Conservation (phyloP, 2,329 filamentous ascomycete genomes). For the Pseudogymnoascus sp. region DNA sequence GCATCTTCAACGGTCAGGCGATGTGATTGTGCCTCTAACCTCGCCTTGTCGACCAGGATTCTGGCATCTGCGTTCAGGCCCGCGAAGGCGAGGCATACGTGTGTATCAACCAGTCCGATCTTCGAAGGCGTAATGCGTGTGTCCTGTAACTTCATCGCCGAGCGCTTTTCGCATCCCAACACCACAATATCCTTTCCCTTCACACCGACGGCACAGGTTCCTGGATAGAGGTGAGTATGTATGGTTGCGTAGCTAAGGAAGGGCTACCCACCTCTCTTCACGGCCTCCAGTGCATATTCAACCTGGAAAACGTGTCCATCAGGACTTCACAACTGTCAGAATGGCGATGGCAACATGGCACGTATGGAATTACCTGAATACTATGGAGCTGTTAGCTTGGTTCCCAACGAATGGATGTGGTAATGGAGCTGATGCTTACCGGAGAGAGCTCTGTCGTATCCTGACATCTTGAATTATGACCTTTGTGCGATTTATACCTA, state of each 20-base stretch:
- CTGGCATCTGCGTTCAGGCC: constrained; percentile 96
- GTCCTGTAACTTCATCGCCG: constrained; percentile 98
- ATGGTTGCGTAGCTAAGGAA: not conserved
- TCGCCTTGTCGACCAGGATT: constrained; percentile 96
- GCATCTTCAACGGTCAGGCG: constrained; percentile 95
- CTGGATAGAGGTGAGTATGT: constrained; percentile 38
- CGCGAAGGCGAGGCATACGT: constrained; percentile 94
- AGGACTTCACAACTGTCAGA: constrained; percentile 61
- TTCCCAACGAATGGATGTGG: constrained; percentile 36
- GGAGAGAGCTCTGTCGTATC: constrained; percentile 98
- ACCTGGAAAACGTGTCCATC: constrained; percentile 99
- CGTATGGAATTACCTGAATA: constrained; percentile 63
- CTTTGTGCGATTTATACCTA: not conserved
- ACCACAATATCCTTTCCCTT: constrained; percentile 94
- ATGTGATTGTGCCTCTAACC: constrained; percentile 95
- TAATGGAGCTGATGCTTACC: constrained; percentile 54
- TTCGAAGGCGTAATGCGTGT: constrained; percentile 98
- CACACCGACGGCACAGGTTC: constrained; percentile 95
- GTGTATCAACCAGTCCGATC: constrained; percentile 90
- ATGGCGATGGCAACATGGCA: not conserved
- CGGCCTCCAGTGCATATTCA: constrained; percentile 97
- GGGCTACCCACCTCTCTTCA: constrained; percentile 74
- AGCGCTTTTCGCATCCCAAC: constrained; percentile 95
- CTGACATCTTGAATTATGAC: constrained; percentile 59
- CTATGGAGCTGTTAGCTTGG: constrained; percentile 41